These are phyloP conservation scores for Tolypocladium sp. DNA, from an alignment of 2,329 filamentous ascomycete genomes.

Conservation along the genomic window DNA sequence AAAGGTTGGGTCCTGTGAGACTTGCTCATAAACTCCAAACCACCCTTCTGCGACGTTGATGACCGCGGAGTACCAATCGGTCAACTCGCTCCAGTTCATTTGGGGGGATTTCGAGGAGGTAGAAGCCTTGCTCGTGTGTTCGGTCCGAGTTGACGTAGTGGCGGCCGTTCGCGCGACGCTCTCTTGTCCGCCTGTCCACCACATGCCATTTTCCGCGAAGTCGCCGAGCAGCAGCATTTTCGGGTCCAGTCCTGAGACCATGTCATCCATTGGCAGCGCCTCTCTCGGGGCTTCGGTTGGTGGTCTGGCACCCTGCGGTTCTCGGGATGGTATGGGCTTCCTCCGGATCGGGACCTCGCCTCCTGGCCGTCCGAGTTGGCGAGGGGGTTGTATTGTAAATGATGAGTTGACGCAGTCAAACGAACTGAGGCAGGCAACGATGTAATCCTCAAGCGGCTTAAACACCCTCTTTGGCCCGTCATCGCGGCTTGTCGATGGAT, in stretches of 20 bases:
- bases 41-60: conserved; percentile 60
- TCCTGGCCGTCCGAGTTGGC: conserved; percentile 16
- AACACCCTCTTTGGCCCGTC: conserved; percentile 55
- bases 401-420: conserved; percentile 68
- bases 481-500: conserved; percentile 8
- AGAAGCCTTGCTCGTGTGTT: conserved; percentile 6
- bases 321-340: conserved; percentile 13
- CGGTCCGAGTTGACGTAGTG: neutral
- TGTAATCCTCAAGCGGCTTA: conserved; percentile 67
- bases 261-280: conserved; percentile 8
- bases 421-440: conserved; percentile 58
- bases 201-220: conserved; percentile 70
- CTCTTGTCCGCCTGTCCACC: conserved; percentile 63
- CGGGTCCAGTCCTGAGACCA: conserved; percentile 52
- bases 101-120: conserved; percentile 41
- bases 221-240: conserved; percentile 68
- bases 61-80: conserved; percentile 65
- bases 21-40: conserved; percentile 48
- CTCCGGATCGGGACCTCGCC: conserved; percentile 14
- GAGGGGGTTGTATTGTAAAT: conserved; percentile 45
- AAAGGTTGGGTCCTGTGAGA: conserved; percentile 23
- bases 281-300: conserved; percentile 14
- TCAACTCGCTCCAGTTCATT: conserved; percentile 65
- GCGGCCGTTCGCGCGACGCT: conserved; percentile 9
- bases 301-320: conserved; percentile 13